Evolutionary conservation across 2,329 filamentous ascomycete genomes (phyloP).

Genomic region (Cercospora beticola): DNA sequence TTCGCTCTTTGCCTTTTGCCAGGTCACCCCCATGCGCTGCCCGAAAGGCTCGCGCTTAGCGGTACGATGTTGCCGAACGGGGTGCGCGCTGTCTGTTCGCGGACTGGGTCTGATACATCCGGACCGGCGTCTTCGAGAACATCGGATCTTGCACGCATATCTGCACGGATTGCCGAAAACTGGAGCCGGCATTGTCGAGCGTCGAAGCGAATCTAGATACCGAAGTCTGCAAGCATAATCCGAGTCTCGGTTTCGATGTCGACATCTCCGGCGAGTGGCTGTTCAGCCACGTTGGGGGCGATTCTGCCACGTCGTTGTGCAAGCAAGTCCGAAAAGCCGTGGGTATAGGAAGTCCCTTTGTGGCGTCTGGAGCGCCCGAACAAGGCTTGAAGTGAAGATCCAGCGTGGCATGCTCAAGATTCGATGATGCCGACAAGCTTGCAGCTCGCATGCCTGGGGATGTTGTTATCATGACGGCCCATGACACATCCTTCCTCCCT

Average conservation of each 20-base stretch:
- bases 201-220: neutral
- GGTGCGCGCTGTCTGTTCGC: neutral
- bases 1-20: neutral
- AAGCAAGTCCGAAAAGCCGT: neutral
- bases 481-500: neutral
- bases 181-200: neutral
- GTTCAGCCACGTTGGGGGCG: neutral
- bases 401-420: neutral
- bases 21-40: neutral
- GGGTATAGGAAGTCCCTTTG: neutral
- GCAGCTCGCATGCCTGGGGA: neutral
- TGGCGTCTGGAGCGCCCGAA: conserved; percentile 6
- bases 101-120: neutral
- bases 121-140: neutral
- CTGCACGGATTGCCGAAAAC: neutral
- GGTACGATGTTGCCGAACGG: neutral
- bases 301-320: neutral
- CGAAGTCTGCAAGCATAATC: neutral
- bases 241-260: neutral
- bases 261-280: neutral
- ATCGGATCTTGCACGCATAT: neutral
- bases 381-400: neutral
- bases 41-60: neutral
- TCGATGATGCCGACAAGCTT: neutral
- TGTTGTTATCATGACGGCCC: neutral